Conservation (phyloP, 345 rosid genomes). For the Euclidium syriacum region DNA sequence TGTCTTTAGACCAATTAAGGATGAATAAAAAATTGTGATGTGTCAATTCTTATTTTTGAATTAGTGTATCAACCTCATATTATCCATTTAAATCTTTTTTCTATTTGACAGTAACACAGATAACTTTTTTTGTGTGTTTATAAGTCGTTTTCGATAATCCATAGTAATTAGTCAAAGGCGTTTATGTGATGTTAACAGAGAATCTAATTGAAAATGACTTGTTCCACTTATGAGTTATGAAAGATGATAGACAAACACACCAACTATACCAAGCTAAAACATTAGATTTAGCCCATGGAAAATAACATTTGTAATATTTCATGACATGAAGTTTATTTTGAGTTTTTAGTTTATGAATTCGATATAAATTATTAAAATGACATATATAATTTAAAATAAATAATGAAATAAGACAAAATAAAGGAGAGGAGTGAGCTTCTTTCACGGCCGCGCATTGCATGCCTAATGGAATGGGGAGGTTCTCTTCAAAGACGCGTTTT, state of each 20-base stretch:
- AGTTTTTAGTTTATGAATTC: not conserved
- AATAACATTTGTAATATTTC: not conserved
- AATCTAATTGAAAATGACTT: constrained; percentile 28
- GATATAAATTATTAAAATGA: not conserved
- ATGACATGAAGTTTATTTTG: not conserved
- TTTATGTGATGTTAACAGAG: constrained; percentile 11
- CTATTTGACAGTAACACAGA: not conserved
- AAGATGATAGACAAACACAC: constrained; percentile 7
- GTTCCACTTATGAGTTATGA: not conserved
- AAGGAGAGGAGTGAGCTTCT: constrained; percentile 30
- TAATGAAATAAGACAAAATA: not conserved
- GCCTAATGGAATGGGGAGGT: constrained; percentile 35
- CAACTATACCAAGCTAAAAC: not conserved
- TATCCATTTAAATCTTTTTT: not conserved
- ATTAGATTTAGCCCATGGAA: not conserved
- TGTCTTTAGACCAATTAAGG: not conserved
- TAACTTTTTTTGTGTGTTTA: not conserved
- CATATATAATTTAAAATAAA: not conserved
- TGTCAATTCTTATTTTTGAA: not conserved
- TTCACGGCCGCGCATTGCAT: constrained; percentile 34
- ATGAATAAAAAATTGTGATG: not conserved
- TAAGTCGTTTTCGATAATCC: constrained; percentile 2
- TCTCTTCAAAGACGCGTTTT: constrained; percentile 30
- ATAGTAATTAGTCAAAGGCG: constrained; percentile 10
- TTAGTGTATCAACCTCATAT: not conserved